Evolutionary conservation across 164 flowering plant genomes (phyloP).

Genomic region (Amborella trichopoda): DNA sequence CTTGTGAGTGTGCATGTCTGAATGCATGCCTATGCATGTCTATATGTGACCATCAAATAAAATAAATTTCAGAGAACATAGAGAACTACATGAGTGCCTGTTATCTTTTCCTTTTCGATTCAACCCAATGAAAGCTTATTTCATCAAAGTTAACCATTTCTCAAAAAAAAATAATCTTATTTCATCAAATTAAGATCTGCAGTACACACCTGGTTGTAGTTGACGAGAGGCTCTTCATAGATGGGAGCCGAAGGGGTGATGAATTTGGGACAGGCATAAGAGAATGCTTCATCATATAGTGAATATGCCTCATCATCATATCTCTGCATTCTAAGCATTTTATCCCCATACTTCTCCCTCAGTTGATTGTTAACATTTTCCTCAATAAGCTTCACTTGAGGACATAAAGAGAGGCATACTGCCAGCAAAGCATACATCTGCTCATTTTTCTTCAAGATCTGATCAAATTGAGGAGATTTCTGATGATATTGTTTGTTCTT

Average conservation of each 20-base stretch:
- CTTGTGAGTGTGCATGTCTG: too few species aligned
- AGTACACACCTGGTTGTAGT: slow-evolving; percentile 80
- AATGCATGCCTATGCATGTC: too few species aligned
- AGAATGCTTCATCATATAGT: slow-evolving; percentile 94
- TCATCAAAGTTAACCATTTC: too few species aligned
- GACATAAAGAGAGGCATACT: slow-evolving; percentile 75
- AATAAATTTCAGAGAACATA: too few species aligned
- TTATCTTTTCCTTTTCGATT: too few species aligned
- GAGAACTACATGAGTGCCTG: too few species aligned
- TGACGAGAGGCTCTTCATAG: slow-evolving; percentile 90
- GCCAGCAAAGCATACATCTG: slow-evolving; percentile 99
- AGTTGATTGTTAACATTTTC: slow-evolving; percentile 85
- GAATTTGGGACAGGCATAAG: slow-evolving; percentile 98
- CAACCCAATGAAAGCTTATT: too few species aligned
- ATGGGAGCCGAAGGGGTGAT: slow-evolving; percentile 87
- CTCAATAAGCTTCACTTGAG: slow-evolving; percentile 83
- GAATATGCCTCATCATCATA: slow-evolving; percentile 90
- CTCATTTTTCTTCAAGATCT: slow-evolving; percentile 96
- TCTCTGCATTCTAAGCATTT: slow-evolving; percentile 92
- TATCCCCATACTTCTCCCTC: slow-evolving; percentile 96
- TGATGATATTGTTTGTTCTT: slow-evolving; percentile 94
- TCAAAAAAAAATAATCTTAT: too few species aligned
- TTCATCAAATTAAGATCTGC: not conserved
- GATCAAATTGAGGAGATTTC: slow-evolving; percentile 96
- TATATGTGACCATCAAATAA: too few species aligned